Evolutionary conservation across 2,329 filamentous ascomycete genomes (phyloP).

Genomic region (Conoideocrella luteorostrata): DNA sequence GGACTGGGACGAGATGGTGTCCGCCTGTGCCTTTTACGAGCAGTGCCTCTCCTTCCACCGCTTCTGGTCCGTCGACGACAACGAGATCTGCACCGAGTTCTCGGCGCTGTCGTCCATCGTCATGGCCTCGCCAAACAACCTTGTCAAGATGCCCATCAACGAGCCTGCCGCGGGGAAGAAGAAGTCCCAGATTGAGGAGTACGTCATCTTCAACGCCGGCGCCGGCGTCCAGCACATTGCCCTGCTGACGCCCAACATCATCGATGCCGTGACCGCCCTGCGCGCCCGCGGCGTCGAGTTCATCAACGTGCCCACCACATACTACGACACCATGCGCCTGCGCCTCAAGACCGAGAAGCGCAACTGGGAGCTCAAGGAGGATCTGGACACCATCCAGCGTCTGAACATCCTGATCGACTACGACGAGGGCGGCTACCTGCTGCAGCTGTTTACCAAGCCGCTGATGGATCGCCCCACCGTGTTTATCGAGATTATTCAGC

Average conservation of each 20-base stretch:
- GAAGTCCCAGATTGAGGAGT: constrained; percentile 91
- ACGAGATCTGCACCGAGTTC: constrained; percentile 87
- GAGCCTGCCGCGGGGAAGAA: constrained; percentile 87
- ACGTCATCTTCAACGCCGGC: constrained; percentile 82
- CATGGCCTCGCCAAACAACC: constrained; percentile 77
- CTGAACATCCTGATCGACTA: constrained; percentile 93
- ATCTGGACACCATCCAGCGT: constrained; percentile 67
- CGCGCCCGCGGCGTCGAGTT: constrained; percentile 88
- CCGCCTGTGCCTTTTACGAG: constrained; percentile 70
- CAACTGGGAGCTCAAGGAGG: constrained; percentile 64
- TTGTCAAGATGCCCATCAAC: constrained; percentile 98
- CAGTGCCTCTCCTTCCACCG: constrained; percentile 86
- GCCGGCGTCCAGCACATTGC: constrained; percentile 92
- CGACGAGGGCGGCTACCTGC: constrained; percentile 81
- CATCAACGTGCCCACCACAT: constrained; percentile 80
- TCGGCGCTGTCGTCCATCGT: constrained; percentile 83
- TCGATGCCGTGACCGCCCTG: constrained; percentile 68
- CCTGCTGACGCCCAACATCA: constrained; percentile 73
- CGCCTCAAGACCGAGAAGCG: constrained; percentile 60
- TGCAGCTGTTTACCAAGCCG: constrained; percentile 75
- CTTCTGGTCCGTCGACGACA: constrained; percentile 96
- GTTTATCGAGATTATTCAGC: constrained; percentile 93
- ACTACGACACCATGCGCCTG: constrained; percentile 71
- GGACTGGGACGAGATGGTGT: constrained; percentile 82
- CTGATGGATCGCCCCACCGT: constrained; percentile 92